Evolutionary conservation across 2,329 filamentous ascomycete genomes (phyloP).

Genomic region (Hypocreales sp.): DNA sequence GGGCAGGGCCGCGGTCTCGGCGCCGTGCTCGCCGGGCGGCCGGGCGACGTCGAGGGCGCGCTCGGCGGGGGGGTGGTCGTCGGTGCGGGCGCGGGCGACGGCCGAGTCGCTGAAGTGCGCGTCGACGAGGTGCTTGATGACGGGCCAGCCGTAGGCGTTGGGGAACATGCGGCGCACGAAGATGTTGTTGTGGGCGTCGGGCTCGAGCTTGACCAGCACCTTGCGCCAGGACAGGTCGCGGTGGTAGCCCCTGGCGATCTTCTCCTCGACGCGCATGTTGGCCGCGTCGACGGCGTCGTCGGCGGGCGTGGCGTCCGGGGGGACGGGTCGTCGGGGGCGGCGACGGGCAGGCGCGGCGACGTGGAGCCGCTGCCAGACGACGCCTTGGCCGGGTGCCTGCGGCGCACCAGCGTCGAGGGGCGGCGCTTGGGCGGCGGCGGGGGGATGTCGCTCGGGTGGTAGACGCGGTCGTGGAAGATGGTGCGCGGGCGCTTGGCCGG

Average conservation of each 20-base stretch:
- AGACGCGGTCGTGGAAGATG: constrained; percentile 94
- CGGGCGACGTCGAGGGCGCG: constrained; percentile 46
- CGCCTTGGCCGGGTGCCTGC: constrained; percentile 13
- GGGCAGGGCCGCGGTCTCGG: constrained; percentile 32
- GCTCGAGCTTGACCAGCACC: constrained; percentile 86
- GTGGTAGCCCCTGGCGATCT: constrained; percentile 93
- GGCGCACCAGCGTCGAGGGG: constrained; percentile 18
- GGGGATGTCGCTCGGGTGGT: constrained; percentile 87
- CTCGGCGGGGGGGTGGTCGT: constrained; percentile 51
- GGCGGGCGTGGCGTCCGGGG: constrained; percentile 19
- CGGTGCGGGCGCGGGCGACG: constrained; percentile 46
- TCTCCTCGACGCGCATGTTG: constrained; percentile 79
- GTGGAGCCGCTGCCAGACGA: constrained; percentile 15
- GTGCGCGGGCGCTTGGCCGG: constrained; percentile 68
- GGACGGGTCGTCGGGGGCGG: constrained; percentile 27
- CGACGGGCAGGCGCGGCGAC: constrained; percentile 18
- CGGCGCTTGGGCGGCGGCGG: constrained; percentile 53
- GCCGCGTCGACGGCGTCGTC: constrained; percentile 36
- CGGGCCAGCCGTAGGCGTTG: constrained; percentile 96
- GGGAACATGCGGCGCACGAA: constrained; percentile 92
- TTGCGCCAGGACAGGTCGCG: constrained; percentile 88
- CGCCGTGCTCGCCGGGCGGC: constrained; percentile 45
- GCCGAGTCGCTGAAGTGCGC: constrained; percentile 74
- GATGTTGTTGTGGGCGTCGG: constrained; percentile 63
- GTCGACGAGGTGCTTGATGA: constrained; percentile 43